Evolutionary conservation across 2,329 filamentous ascomycete species (phyloP).

Genomic region (Alternaria panax): DNA sequence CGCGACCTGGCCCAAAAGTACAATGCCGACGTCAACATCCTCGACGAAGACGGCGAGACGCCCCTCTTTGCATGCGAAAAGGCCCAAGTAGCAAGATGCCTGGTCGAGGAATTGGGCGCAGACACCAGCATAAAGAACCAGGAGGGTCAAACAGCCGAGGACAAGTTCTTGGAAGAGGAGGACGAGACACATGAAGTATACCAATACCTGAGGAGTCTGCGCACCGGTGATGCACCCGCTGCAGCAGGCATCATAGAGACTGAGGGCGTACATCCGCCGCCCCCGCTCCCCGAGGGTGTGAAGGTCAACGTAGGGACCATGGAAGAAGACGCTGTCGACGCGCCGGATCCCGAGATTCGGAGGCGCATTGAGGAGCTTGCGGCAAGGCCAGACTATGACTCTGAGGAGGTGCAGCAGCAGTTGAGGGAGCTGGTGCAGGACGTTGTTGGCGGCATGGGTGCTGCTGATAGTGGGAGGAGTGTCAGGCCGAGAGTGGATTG

Average conservation of each 20-base stretch:
- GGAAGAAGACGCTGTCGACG: slow-evolving; percentile 60
- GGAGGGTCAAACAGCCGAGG: slow-evolving; percentile 79
- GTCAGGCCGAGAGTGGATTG: slow-evolving; percentile 49
- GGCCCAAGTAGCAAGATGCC: slow-evolving; percentile 74
- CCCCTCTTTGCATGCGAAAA: slow-evolving; percentile 93
- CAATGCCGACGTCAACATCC: slow-evolving; percentile 78
- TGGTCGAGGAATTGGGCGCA: slow-evolving; percentile 83
- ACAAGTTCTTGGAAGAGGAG: slow-evolving; percentile 79
- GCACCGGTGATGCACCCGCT: slow-evolving; percentile 39
- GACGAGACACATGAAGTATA: slow-evolving; percentile 79
- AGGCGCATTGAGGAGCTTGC: slow-evolving; percentile 89
- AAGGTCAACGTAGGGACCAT: slow-evolving; percentile 80
- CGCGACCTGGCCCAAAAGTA: slow-evolving; percentile 78
- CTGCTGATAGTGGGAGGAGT: slow-evolving; percentile 65
- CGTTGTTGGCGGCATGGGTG: slow-evolving; percentile 72
- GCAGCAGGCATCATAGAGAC: slow-evolving; percentile 27
- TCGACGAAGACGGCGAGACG: slow-evolving; percentile 91
- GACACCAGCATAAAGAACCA: slow-evolving; percentile 70
- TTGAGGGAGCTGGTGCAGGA: slow-evolving; percentile 81
- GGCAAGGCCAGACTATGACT: slow-evolving; percentile 81
- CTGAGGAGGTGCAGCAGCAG: slow-evolving; percentile 78
- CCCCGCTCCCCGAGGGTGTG: slow-evolving; percentile 76
- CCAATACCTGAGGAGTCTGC: slow-evolving; percentile 66
- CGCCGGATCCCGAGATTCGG: slow-evolving; percentile 82
- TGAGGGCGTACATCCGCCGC: slow-evolving; percentile 54